These are phyloP conservation scores for Acacia pycnantha DNA, from an alignment of 331 rosid species.

Conservation along the genomic window DNA sequence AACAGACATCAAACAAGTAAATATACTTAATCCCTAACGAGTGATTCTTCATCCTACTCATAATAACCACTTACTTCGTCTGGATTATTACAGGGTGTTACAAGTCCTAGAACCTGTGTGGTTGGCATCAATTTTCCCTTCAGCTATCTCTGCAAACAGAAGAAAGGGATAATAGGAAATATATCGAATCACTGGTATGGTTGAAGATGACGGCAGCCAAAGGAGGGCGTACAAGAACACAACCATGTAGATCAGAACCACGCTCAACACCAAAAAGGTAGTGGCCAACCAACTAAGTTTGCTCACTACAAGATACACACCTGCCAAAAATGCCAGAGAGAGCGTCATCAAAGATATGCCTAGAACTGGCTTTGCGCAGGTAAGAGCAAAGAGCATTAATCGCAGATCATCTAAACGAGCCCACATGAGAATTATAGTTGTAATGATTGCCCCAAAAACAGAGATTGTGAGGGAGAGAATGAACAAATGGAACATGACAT, in stretches of 20 bases:
- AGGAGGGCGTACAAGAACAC: background rate
- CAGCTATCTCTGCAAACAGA: background rate
- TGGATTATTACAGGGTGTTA: background rate
- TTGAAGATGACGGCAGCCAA: background rate
- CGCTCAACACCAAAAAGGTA: background rate
- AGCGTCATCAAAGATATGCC: constrained; percentile 28
- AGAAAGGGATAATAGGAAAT: constrained; percentile 1
- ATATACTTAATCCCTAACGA: too few species aligned
- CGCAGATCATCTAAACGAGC: constrained; percentile 4
- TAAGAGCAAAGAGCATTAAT: background rate
- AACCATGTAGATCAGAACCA: background rate
- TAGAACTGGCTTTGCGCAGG: constrained; percentile 4
- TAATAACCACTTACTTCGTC: background rate
- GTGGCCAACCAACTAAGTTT: background rate
- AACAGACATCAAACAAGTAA: too few species aligned
- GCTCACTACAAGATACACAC: constrained; percentile 28
- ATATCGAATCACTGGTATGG: background rate
- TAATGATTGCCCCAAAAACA: constrained; percentile 18
- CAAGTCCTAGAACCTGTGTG: background rate
- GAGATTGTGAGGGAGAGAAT: constrained; percentile 25
- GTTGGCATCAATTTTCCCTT: background rate
- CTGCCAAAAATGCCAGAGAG: constrained; percentile 36
- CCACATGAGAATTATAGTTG: constrained; percentile 30
- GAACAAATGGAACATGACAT: constrained; percentile 7
- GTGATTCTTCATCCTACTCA: background rate